These are phyloP conservation scores for Arachis monticola DNA, from an alignment of 331 rosid species.

Conservation along the genomic window DNA sequence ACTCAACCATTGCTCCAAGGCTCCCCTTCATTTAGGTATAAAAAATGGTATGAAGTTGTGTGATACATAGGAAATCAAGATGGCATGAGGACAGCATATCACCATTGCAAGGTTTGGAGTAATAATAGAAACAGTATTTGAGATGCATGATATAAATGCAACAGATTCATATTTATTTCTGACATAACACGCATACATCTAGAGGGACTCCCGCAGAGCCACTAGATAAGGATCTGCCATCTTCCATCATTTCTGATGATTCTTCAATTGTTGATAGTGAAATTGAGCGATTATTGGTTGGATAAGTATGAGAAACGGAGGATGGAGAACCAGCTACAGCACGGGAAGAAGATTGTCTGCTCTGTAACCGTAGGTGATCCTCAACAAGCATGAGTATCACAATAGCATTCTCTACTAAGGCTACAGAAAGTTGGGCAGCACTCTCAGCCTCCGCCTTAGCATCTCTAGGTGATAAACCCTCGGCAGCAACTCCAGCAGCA, in stretches of 20 bases:
- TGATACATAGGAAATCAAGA: too few species aligned
- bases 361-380: slow-evolving; percentile 91
- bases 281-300: slow-evolving; percentile 48
- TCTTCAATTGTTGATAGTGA: slow-evolving; percentile 50
- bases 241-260: slow-evolving; percentile 49
- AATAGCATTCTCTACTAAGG: slow-evolving; percentile 93
- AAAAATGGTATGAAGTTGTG: too few species aligned
- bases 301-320: slow-evolving; percentile 60
- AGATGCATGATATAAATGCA: slow-evolving; percentile 22
- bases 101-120: slow-evolving; percentile 5
- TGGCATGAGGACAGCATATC: slow-evolving; percentile 16
- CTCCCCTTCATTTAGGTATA: too few species aligned
- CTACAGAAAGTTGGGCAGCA: slow-evolving; percentile 95
- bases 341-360: slow-evolving; percentile 64
- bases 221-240: slow-evolving; percentile 49
- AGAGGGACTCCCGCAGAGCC: slow-evolving; percentile 66
- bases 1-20: too few species aligned
- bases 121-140: slow-evolving; percentile 15
- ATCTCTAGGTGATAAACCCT: slow-evolving; percentile 76
- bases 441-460: slow-evolving; percentile 87
- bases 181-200: slow-evolving; percentile 62
- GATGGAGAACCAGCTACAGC: slow-evolving; percentile 61
- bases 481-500: slow-evolving; percentile 94
- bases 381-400: slow-evolving; percentile 97
- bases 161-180: slow-evolving; percentile 22